These are phyloP conservation scores for Sporisorium reilianum DNA, from an alignment of 1,284 basidiomycete genomes.

Conservation along the genomic window DNA sequence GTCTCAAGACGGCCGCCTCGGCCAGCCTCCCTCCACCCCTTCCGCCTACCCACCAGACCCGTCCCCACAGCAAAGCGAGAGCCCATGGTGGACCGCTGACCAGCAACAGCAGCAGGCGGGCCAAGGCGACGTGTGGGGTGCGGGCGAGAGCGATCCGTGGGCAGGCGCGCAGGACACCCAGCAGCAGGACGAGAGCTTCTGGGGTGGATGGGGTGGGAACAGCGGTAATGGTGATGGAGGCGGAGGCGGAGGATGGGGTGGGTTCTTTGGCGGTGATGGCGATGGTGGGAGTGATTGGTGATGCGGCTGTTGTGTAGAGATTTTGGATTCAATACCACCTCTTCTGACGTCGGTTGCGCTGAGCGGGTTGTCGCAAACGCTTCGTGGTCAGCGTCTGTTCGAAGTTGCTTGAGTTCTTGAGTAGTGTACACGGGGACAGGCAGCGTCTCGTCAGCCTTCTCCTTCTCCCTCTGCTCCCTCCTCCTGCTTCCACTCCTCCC, in stretches of 20 bases:
- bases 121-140: constrained; percentile 47
- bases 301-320: background rate
- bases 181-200: constrained; percentile 25
- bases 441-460: background rate
- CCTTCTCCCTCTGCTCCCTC: too few species aligned
- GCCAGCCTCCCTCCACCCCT: constrained; percentile 18
- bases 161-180: constrained; percentile 28
- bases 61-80: constrained; percentile 13
- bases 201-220: constrained; percentile 23
- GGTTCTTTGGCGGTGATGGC: constrained; percentile 46
- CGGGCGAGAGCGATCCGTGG: constrained; percentile 38
- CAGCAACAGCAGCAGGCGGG: constrained; percentile 23
- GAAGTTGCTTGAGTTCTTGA: background rate
- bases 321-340: background rate
- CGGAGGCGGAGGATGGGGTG: constrained; percentile 44
- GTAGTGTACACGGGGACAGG: constrained; percentile 29
- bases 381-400: constrained; percentile 2
- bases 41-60: too few species aligned
- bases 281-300: constrained; percentile 25
- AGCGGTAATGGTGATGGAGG: constrained; percentile 25
- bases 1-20: constrained; percentile 23
- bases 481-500: too few species aligned
- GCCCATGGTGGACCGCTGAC: constrained; percentile 35
- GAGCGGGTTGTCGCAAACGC: too few species aligned
- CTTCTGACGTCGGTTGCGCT: too few species aligned